Base-by-base conservation (phyloP, 139 green algal species). In the Medakamo hakoo region DNA sequence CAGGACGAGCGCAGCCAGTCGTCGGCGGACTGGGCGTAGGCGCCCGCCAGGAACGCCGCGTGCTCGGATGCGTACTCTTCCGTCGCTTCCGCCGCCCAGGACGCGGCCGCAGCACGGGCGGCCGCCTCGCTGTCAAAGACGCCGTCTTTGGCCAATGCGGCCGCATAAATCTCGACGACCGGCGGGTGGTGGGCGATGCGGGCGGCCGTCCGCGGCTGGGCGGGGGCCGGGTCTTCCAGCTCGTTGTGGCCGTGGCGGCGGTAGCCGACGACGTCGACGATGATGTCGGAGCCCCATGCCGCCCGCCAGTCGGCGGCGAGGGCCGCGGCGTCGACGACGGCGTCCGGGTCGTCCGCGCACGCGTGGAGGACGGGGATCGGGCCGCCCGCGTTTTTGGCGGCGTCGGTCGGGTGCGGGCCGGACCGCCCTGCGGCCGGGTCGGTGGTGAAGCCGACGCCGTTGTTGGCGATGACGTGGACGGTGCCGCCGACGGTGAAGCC, bases 401-500 rank as follows among this genome's bases (percentile, higher is more conserved):
- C 62, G 65, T 91, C 85, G 22, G 73, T 85, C 48, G 69, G 63
- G 67, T 94, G 82, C 1, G 71, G 72, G 23, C 67, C 73, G 64
- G 76, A 86, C 25, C 86, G 71, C 14, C 63, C 77, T 18, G 82
- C 68, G 57, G 62, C 65, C 1, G 86, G 84, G 26, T 73, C 64
- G 2, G 86, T 92, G 4, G 86, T 94, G 69, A 94, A 94, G 23
- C 82, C 86, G 27, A 92, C 75, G 71, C 92, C 85, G 62, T 94
- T 94, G 78, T 94, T 94, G 67, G 91, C 75, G 32, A 92, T 71
- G 30, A 94, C 27, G 57, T 94, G 86, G 20, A 94, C 66, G 2
- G 74, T 85, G 57, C 86, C 84, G 3, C 84, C 86, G 27, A 71
- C 84, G 27, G 56, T 80, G 76, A 79, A 91, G 14, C 84, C 84